phyloP scores from a whole-genome alignment of 75 land plant genomes.

The Larix kaempferi region DNA sequence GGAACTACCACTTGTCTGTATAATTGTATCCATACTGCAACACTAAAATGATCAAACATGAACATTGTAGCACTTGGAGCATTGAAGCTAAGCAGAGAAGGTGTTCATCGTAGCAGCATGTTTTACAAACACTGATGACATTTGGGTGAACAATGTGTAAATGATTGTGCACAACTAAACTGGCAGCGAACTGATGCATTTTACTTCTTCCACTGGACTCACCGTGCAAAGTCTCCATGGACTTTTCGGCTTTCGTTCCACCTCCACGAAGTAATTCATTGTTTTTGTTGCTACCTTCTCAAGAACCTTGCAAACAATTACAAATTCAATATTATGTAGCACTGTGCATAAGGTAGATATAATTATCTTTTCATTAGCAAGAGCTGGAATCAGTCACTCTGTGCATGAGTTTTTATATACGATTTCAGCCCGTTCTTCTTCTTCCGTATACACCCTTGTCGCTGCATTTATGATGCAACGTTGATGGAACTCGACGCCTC shows the following conservation, averaged over 20 bases:
- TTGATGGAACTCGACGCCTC: too few species aligned
- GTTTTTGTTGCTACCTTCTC: constrained; percentile 53
- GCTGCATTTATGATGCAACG: too few species aligned
- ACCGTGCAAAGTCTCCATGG: constrained; percentile 69
- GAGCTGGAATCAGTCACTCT: too few species aligned
- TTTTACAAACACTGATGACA: constrained; percentile 54
- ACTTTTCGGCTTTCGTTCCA: constrained; percentile 2
- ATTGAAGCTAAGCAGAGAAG: constrained; percentile 26
- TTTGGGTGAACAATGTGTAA: constrained; percentile 58
- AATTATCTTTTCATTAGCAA: neutral
- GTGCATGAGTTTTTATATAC: too few species aligned
- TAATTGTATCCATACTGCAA: constrained; percentile 34
- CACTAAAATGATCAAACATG: constrained; percentile 49
- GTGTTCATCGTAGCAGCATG: constrained; percentile 76
- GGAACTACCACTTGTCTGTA: constrained; percentile 47
- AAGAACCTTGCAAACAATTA: constrained; percentile 37
- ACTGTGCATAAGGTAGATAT: neutral
- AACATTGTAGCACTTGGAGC: constrained; percentile 75
- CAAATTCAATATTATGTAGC: neutral
- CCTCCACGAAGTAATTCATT: constrained; percentile 12
- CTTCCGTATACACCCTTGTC: too few species aligned
- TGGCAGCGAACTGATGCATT: constrained; percentile 51
- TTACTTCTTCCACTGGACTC: constrained; percentile 70
- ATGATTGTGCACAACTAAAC: constrained; percentile 62
- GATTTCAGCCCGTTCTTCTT: too few species aligned